Percentiles rank a stretch among this genome's conserved stretches.
These are phyloP conservation scores for Phytophthora tubulina DNA, from an alignment of 352 stramenopile species.

Conservation along the genomic window DNA sequence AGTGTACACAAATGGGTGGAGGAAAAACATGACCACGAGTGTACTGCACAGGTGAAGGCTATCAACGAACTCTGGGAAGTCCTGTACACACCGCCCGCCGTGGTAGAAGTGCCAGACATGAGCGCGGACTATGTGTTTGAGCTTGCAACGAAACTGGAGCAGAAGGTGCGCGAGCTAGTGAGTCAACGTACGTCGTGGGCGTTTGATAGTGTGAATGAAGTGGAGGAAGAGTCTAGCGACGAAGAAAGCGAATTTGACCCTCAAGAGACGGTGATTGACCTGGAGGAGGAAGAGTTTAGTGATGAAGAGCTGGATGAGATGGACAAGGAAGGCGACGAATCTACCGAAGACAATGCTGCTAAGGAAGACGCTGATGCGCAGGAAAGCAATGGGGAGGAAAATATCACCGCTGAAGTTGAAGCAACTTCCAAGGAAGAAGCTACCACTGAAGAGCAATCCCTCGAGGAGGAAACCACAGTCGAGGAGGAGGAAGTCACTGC, in stretches of 20 bases:
- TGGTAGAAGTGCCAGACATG: constrained; percentile 78
- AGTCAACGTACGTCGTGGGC: constrained; percentile 76
- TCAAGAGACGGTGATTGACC: constrained; percentile 31
- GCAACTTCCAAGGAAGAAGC: constrained; percentile 23
- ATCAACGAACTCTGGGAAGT: constrained; percentile 82
- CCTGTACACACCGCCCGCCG: constrained; percentile 66
- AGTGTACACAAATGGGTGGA: constrained; percentile 91
- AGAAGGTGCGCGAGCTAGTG: constrained; percentile 52
- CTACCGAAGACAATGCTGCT: constrained; percentile 11
- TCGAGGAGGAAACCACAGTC: constrained; percentile 2
- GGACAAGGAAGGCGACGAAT: constrained; percentile 14
- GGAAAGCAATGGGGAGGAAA: constrained; percentile 6
- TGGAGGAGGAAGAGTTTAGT: constrained; percentile 27
- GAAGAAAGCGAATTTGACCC: constrained; percentile 34
- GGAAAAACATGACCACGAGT: constrained; percentile 73
- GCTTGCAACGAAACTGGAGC: constrained; percentile 55
- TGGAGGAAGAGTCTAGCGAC: constrained; percentile 28
- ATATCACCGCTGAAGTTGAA: constrained; percentile 16
- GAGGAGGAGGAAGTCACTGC: background rate
- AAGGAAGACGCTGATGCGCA: constrained; percentile 22
- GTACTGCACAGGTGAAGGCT: constrained; percentile 68
- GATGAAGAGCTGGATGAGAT: constrained; percentile 33
- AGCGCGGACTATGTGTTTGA: constrained; percentile 56
- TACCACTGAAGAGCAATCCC: background rate
- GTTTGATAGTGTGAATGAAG: constrained; percentile 44